phyloP scores from a whole-genome alignment of 2,329 filamentous ascomycete species.

The Scedosporium dehoogii region DNA sequence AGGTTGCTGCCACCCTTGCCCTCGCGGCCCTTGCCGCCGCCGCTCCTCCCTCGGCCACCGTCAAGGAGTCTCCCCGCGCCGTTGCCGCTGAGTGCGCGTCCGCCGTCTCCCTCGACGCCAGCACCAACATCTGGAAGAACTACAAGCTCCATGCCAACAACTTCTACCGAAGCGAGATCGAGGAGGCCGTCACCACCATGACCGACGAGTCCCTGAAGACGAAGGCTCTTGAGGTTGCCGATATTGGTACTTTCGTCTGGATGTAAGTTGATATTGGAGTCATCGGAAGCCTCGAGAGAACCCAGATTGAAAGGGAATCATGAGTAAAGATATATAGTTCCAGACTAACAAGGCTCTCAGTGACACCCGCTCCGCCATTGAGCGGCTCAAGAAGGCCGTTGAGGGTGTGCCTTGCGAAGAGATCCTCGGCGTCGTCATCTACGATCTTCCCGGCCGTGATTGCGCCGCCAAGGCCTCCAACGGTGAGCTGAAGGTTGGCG shows the following conservation, averaged over 20 bases:
- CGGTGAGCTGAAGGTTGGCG: conserved; percentile 47
- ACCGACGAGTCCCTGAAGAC: conserved; percentile 18
- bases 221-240: conserved; percentile 23
- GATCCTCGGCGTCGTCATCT: conserved; percentile 44
- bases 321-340: neutral
- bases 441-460: conserved; percentile 54
- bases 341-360: conserved; percentile 10
- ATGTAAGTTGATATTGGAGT: conserved; percentile 16
- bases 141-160: conserved; percentile 30
- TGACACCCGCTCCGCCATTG: conserved; percentile 28
- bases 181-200: conserved; percentile 21
- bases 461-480: conserved; percentile 55
- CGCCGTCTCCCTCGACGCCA: conserved; percentile 26
- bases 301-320: neutral
- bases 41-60: conserved; percentile 18
- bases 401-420: conserved; percentile 24
- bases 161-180: conserved; percentile 25
- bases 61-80: conserved; percentile 18
- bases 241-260: conserved; percentile 30
- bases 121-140: conserved; percentile 25
- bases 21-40: conserved; percentile 24
- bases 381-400: conserved; percentile 24
- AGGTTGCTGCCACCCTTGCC: conserved; percentile 24
- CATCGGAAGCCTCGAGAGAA: neutral
- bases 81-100: conserved; percentile 21